phyloP scores from a whole-genome alignment of 2,329 filamentous ascomycete genomes.

The Calonectria crousiana region DNA sequence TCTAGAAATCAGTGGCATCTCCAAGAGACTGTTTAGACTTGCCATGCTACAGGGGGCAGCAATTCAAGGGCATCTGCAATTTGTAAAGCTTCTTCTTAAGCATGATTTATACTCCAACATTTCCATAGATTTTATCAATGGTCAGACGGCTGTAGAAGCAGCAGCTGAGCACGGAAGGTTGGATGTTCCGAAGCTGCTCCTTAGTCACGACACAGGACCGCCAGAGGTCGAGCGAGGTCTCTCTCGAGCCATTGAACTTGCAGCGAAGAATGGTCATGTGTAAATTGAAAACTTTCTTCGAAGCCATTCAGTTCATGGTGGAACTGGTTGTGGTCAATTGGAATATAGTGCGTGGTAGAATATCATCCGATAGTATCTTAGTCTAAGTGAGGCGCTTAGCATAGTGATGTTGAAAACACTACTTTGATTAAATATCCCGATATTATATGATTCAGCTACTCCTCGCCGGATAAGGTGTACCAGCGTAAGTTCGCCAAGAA shows the following conservation, averaged over 20 bases:
- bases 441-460: no score
- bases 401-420: no score
- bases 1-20: background rate
- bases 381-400: no score
- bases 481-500: no score
- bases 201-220: background rate
- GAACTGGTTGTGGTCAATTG: no score
- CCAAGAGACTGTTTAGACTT: background rate
- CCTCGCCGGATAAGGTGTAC: no score
- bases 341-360: no score
- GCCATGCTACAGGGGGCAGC: background rate
- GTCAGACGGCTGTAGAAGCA: background rate
- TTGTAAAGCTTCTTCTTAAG: background rate
- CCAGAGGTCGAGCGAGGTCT: background rate
- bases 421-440: no score
- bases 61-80: background rate
- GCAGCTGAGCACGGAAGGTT: background rate
- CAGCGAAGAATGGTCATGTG: background rate
- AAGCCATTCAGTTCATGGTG: no score
- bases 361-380: no score
- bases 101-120: background rate
- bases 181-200: background rate
- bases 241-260: background rate
- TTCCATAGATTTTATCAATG: background rate
- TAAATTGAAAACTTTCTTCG: background rate